Evolutionary conservation across 2,329 filamentous ascomycete species (phyloP).

Genomic region (Pseudocercospora crystallina): DNA sequence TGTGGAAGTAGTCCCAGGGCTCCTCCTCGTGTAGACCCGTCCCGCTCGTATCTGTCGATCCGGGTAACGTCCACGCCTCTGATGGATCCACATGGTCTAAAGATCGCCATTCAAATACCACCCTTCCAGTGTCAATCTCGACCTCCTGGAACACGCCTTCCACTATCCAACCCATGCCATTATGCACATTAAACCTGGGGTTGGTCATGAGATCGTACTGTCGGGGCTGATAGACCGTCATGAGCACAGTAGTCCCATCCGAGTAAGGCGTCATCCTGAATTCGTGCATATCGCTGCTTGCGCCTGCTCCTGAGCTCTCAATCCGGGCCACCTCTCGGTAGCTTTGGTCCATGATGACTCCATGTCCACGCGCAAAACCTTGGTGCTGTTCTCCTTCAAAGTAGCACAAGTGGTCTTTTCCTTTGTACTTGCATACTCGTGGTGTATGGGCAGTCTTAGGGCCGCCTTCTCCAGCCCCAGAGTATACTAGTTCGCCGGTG

Average conservation of each 20-base stretch:
- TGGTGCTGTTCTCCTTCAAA: constrained; percentile 54
- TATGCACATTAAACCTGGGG: constrained; percentile 36
- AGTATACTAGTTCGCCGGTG: constrained; percentile 52
- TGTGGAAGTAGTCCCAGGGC: constrained; percentile 57
- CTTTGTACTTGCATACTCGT: constrained; percentile 51
- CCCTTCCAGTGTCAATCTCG: constrained; percentile 54
- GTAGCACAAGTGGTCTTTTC: constrained; percentile 52
- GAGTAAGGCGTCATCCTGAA: constrained; percentile 48
- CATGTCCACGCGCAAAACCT: constrained; percentile 54
- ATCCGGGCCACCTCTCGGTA: constrained; percentile 53
- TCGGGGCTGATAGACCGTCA: constrained; percentile 40
- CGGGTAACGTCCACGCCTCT: constrained; percentile 48
- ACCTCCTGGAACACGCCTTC: constrained; percentile 57
- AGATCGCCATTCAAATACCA: constrained; percentile 61
- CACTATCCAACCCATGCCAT: constrained; percentile 53
- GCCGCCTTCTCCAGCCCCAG: constrained; percentile 50
- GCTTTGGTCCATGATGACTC: constrained; percentile 52
- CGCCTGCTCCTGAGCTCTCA: constrained; percentile 38
- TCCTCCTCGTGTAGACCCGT: constrained; percentile 47
- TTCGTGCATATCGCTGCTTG: constrained; percentile 55
- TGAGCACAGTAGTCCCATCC: constrained; percentile 41
- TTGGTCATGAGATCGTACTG: constrained; percentile 49
- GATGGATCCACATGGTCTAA: constrained; percentile 57
- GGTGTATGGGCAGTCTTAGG: constrained; percentile 51
- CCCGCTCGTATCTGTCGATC: constrained; percentile 45